phyloP scores from a whole-genome alignment of 2,329 filamentous ascomycete genomes.

The Botryotinia convoluta region DNA sequence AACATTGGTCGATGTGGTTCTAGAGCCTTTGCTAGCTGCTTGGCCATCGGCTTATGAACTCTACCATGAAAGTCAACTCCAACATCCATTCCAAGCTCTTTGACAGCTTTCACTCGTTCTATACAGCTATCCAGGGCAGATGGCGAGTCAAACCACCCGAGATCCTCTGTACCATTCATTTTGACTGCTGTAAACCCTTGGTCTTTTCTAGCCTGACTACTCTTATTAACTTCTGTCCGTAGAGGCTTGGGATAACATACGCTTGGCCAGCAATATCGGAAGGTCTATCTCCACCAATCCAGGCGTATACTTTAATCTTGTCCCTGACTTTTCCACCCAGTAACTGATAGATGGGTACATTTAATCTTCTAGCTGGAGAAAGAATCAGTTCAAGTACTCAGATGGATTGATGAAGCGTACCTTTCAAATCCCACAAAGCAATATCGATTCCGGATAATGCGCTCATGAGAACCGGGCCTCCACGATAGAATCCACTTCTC shows the following conservation, averaged over 20 bases:
- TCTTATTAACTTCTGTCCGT: conserved; percentile 18
- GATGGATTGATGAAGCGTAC: conserved; percentile 28
- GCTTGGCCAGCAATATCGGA: conserved; percentile 62
- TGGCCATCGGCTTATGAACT: conserved; percentile 77
- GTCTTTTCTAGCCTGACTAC: conserved; percentile 52
- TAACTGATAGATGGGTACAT: conserved; percentile 69
- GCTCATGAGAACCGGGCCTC: conserved; percentile 77
- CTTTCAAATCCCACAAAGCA: conserved; percentile 76
- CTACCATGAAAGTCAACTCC: conserved; percentile 78
- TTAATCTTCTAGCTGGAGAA: conserved; percentile 50
- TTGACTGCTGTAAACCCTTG: conserved; percentile 69
- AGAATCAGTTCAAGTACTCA: neutral
- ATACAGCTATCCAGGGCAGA: conserved; percentile 60
- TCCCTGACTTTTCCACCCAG: conserved; percentile 71
- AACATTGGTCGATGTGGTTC: conserved; percentile 71
- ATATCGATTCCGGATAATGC: conserved; percentile 76
- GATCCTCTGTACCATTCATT: conserved; percentile 77
- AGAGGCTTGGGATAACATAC: conserved; percentile 40
- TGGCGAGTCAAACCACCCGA: conserved; percentile 75
- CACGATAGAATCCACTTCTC: conserved; percentile 71
- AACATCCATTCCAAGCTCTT: conserved; percentile 66
- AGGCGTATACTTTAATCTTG: conserved; percentile 70
- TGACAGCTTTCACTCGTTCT: conserved; percentile 66
- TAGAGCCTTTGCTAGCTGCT: conserved; percentile 65
- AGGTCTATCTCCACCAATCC: conserved; percentile 75